Base-by-base conservation (phyloP, 441 rosid genomes). In the Euphorbia neoarborescens region DNA sequence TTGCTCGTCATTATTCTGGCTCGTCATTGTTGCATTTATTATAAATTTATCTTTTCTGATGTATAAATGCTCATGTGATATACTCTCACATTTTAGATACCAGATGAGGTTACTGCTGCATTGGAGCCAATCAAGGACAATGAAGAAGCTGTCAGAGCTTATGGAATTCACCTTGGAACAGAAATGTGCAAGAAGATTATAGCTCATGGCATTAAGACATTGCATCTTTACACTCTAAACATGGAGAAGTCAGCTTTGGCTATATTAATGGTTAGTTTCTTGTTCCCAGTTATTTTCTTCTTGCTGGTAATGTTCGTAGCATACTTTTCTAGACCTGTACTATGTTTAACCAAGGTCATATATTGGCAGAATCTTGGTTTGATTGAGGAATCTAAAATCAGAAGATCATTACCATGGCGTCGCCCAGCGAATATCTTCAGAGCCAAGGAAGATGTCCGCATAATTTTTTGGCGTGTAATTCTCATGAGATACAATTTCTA, bases 161-260 rank as follows among this genome's bases (percentile, higher is more conserved):
- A 77, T 76, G 98, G 98, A 60, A 75, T 91, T 78, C 97, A 94
- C 78, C 91, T 94, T 73, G 97, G 96, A 77, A 84, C 98, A 32
- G 97, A 94, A 80, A 94, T 88, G 92, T 94, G 97, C 83, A 87
- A 78, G 82, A 91, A 90, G 85, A 85, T 94, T 75, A 28, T 94
- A 66, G 95, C 97, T 77, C 86, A 87, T 82, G 97, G 95, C 22
- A 86, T 88, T 63, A 90, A 78, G 80, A 86, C 96, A 11, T 54
- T 94, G 74, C 99, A 94, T 83, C 91, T 94, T 35, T 94, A 94
- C 75, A 90, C 97, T 2, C 76, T 94, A 56, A 94, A 94, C 86
- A 90, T 90, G 97, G 97, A 94, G 85, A 94, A 90, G 68, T 87
- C 97, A 20, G 97, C 97, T 38, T 78, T 94, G 74, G 96, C 88